phyloP scores from a whole-genome alignment of 768 basidiomycete species.

The Naganishia vishniacii region DNA sequence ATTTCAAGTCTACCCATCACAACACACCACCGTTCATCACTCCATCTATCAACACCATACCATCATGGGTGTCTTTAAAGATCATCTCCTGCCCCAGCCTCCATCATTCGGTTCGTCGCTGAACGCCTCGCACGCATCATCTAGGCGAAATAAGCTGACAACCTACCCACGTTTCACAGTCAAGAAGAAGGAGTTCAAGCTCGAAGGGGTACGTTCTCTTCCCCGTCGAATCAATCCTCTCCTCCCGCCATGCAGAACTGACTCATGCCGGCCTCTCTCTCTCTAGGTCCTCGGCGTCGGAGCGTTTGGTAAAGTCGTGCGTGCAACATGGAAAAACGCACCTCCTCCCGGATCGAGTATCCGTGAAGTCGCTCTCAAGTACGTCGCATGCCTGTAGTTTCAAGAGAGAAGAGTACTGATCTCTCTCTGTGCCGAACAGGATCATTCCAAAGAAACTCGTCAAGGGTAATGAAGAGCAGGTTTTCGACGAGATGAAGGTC shows the following conservation, averaged over 20 bases:
- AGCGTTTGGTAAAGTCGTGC: slow-evolving; percentile 85
- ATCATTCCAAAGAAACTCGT: slow-evolving; percentile 93
- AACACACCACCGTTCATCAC: too few relatives aligned
- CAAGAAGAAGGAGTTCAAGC: slow-evolving; percentile 65
- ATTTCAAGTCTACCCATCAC: too few relatives aligned
- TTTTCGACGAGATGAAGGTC: slow-evolving; percentile 90
- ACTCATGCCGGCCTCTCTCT: too few relatives aligned
- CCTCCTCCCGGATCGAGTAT: slow-evolving; percentile 35
- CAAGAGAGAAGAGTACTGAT: too few relatives aligned
- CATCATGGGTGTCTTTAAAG: slow-evolving; percentile 32
- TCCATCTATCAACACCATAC: too few relatives aligned
- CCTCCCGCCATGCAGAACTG: too few relatives aligned
- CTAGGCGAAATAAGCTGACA: neutral
- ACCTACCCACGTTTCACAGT: neutral
- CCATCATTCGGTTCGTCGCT: slow-evolving; percentile 69
- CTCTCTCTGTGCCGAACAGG: slow-evolving; percentile 53
- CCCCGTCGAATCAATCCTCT: too few relatives aligned
- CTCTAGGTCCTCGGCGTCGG: slow-evolving; percentile 71
- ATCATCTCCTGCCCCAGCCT: slow-evolving; percentile 67
- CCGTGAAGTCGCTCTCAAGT: slow-evolving; percentile 46
- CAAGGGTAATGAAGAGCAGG: slow-evolving; percentile 74
- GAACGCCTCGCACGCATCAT: neutral
- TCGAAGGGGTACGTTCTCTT: slow-evolving; percentile 37
- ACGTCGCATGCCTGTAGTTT: slow-evolving; percentile 25
- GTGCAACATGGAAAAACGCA: slow-evolving; percentile 51